Base-by-base conservation (phyloP, 2,329 filamentous ascomycete species). In the Botrytis paeoniae region DNA sequence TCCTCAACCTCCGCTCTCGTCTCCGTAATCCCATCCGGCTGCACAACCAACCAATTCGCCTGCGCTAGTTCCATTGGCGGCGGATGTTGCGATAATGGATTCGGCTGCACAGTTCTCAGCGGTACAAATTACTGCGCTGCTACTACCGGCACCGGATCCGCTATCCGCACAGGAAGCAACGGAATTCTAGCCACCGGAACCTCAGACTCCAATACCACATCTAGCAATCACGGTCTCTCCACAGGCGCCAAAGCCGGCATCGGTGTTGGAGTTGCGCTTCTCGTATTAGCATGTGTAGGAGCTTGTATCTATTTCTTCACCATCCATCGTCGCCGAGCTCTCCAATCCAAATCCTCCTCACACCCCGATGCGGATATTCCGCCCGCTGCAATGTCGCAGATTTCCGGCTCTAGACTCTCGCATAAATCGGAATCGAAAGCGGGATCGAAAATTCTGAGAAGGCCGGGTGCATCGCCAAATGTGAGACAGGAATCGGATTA, bases 181-280 rank as follows among this genome's bases (percentile, higher is more conserved):
- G 65, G 65, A 6, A 25, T 57, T 3, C 12, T 68, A 9, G 48
- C 64, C 1, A 57, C 45, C 10, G 25, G 35, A 2, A 8, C 32
- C 45, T 35, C 12, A 51, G 48, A n/a, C 3, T 14, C 48, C 1
- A 29, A 70, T 64, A 22, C 59, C 7, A 18, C 69, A 29, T 70
- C 69, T 1, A 25, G 6, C 1, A 29, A 14, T 8, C 60, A 63
- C 39, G 79, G 79, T 3, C 78, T 89, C 9, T 85, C 85, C 1
- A 79, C 83, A 1, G 87, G 85, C 0, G 87, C 86, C 3, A 88
- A 86, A 77, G 87, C 86, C 0, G 88, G 88, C 3, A 86, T 91
- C n/a, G 87, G 85, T 9, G 82, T 86, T 0, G 88, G 87, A 29
- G 84, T 86, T 5, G 83, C 85, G 1, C 78, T 86, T 0, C 85